These are phyloP conservation scores for Verticillium albo-atrum DNA, from an alignment of 2,329 filamentous ascomycete genomes.

Conservation along the genomic window DNA sequence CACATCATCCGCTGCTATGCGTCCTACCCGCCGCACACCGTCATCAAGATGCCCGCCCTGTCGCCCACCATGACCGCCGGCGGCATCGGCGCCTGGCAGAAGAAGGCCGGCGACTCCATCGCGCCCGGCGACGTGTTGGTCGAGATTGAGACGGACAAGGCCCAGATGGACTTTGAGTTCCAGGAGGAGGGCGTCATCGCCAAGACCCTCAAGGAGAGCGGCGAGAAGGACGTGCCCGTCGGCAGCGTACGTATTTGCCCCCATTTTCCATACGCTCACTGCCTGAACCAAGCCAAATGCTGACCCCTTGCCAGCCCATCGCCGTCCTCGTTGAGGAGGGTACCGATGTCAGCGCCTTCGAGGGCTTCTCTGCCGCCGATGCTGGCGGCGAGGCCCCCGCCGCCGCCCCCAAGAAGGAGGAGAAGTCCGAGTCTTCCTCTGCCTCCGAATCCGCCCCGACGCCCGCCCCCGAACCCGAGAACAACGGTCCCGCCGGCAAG, in stretches of 20 bases:
- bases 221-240: constrained; percentile 89
- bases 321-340: constrained; percentile 92
- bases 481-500: constrained; percentile 71
- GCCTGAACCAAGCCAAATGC: not conserved
- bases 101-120: constrained; percentile 87
- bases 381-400: constrained; percentile 75
- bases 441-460: constrained; percentile 55
- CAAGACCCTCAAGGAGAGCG: constrained; percentile 88
- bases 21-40: constrained; percentile 88
- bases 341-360: constrained; percentile 81
- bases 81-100: constrained; percentile 97
- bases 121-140: constrained; percentile 91
- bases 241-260: constrained; percentile 70
- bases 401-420: constrained; percentile 61
- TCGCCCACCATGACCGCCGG: constrained; percentile 97
- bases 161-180: constrained; percentile 99
- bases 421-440: constrained; percentile 57
- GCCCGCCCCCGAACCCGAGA: constrained; percentile 47
- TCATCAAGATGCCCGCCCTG: constrained; percentile 96
- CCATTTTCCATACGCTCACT: constrained; percentile 1
- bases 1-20: constrained; percentile 63
- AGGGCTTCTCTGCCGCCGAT: constrained; percentile 81
- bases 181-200: constrained; percentile 96
- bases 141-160: constrained; percentile 99
- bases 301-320: constrained; percentile 68